Conservation (phyloP, 2,329 filamentous ascomycete species). For the Graphilbum sp. region DNA sequence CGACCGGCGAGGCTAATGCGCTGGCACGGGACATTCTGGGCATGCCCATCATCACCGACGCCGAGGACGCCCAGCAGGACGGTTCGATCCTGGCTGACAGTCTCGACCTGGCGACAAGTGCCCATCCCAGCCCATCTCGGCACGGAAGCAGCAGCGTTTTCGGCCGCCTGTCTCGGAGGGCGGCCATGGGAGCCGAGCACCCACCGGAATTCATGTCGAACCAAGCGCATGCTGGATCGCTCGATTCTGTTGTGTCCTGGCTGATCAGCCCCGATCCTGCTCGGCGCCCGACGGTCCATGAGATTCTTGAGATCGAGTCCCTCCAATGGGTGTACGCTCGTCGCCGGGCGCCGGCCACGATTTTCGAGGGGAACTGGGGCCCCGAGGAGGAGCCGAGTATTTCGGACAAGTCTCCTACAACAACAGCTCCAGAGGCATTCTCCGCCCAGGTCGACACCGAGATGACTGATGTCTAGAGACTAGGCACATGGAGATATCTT, state of each 20-base stretch:
- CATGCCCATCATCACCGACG: conserved; percentile 37
- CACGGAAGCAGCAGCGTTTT: conserved; percentile 21
- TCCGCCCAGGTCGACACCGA: conserved; percentile 29
- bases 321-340: conserved; percentile 66
- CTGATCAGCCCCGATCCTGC: conserved; percentile 70
- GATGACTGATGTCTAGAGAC: conserved; percentile 41
- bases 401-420: not conserved
- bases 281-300: conserved; percentile 55
- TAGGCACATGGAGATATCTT: not conserved
- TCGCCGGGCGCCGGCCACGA: conserved; percentile 73
- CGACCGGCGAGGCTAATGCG: conserved; percentile 57
- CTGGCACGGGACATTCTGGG: conserved; percentile 61
- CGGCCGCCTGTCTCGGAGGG: conserved; percentile 27
- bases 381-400: conserved; percentile 37
- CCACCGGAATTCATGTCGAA: conserved; percentile 87
- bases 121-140: not conserved
- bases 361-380: conserved; percentile 94
- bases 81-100: conserved; percentile 2
- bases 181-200: conserved; percentile 28
- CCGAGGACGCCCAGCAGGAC: conserved; percentile 1
- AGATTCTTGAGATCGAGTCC: conserved; percentile 57
- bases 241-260: conserved; percentile 71
- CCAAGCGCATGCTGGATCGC: conserved; percentile 49
- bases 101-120: conserved; percentile 5
- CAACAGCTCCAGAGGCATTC: conserved; percentile 2